Evolutionary conservation across 1,284 basidiomycete genomes (phyloP).

Genomic region (Neotropicomus parvogracilis): DNA sequence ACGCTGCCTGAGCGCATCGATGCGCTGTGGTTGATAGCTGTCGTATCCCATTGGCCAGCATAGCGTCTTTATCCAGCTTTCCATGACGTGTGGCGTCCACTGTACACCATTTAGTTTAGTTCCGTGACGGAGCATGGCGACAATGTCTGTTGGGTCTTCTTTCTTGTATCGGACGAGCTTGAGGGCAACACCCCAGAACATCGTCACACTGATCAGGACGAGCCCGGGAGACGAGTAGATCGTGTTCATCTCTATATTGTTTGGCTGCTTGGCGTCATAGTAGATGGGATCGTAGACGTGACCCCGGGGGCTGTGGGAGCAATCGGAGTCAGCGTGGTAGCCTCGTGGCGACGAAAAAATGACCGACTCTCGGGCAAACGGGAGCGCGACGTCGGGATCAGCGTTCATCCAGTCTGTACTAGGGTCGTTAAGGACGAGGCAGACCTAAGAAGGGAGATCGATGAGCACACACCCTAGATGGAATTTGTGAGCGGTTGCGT

Average conservation of each 20-base stretch:
- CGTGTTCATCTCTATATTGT: slow-evolving; percentile 52
- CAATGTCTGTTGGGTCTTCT: slow-evolving; percentile 47
- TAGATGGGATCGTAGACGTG: slow-evolving; percentile 57
- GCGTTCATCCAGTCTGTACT: slow-evolving; percentile 68
- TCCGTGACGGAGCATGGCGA: slow-evolving; percentile 47
- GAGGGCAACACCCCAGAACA: slow-evolving; percentile 64
- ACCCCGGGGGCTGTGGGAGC: slow-evolving; percentile 35
- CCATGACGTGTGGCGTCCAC: slow-evolving; percentile 52
- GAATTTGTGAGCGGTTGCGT: slow-evolving; percentile 47
- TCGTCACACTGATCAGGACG: slow-evolving; percentile 55
- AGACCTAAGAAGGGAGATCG: not conserved
- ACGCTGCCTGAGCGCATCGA: slow-evolving; percentile 42
- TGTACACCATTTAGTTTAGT: slow-evolving; percentile 45
- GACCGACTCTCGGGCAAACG: slow-evolving; percentile 58
- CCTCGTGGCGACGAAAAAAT: slow-evolving; percentile 1
- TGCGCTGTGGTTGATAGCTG: slow-evolving; percentile 41
- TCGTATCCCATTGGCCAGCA: slow-evolving; percentile 59
- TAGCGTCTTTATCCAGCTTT: slow-evolving; percentile 48
- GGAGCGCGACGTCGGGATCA: slow-evolving; percentile 62
- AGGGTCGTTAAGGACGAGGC: slow-evolving; percentile 1
- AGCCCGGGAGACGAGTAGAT: slow-evolving; percentile 55
- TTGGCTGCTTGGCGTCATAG: slow-evolving; percentile 43
- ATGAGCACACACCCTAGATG: slow-evolving; percentile 40
- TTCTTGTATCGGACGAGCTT: slow-evolving; percentile 65
- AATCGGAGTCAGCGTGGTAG: slow-evolving; percentile 8